Conservation (phyloP, 2,329 filamentous ascomycete species). For the Grosmannia penicillata region DNA sequence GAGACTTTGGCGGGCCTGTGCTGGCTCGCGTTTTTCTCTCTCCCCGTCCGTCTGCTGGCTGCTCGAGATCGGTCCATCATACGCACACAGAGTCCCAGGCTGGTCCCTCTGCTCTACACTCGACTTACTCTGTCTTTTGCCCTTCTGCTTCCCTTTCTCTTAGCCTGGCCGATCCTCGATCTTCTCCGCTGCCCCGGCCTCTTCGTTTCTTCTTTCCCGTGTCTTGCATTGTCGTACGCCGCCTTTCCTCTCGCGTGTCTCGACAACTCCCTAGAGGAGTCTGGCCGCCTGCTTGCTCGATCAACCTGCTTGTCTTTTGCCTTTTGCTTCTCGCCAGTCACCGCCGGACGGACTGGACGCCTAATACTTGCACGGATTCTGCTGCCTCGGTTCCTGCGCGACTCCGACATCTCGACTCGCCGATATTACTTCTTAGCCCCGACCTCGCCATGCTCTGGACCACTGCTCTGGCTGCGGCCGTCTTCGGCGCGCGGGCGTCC, state of each 20-base stretch:
- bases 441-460: constrained; percentile 22
- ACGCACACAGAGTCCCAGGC: no score
- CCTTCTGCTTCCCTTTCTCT: not conserved
- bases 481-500: constrained; percentile 20
- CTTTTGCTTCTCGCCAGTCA: not conserved
- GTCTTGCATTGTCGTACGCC: no score
- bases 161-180: no score
- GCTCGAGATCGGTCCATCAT: no score
- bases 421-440: not conserved
- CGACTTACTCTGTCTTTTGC: not conserved
- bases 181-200: no score
- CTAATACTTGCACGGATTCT: no score
- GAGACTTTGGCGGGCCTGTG: no score
- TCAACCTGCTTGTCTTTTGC: not conserved
- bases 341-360: constrained; percentile 10
- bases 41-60: no score
- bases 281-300: not conserved
- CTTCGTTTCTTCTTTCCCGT: not conserved
- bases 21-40: no score
- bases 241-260: no score
- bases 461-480: constrained; percentile 17
- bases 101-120: no score
- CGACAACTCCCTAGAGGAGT: not conserved
- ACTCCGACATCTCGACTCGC: not conserved
- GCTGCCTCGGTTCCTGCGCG: no score